A percentile compares a stretch with the other conserved stretches of the same genome.
phyloP scores from a whole-genome alignment of 495 filamentous ascomycete genomes.

The Hypoxylon fuscum region DNA sequence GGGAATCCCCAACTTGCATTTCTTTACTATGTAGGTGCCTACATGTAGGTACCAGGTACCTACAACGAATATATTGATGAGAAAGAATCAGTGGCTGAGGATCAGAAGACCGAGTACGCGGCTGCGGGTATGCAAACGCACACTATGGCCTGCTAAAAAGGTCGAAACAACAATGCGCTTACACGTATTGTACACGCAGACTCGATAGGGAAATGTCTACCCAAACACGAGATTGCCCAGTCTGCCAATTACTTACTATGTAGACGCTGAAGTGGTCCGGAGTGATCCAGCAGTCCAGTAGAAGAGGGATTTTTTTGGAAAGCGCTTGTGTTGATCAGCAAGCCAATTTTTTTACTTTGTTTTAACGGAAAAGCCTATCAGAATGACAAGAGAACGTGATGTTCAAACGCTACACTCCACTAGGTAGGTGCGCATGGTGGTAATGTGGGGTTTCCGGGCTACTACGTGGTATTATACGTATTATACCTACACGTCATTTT shows the following conservation, averaged over 20 bases:
- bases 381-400: conserved; percentile 23
- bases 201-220: conserved; percentile 4
- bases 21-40: too few species aligned
- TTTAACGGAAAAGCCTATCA: conserved; percentile 26
- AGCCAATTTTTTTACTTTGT: background rate
- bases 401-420: conserved; percentile 21
- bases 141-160: background rate
- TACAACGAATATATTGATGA: too few species aligned
- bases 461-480: background rate
- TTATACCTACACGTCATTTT: conserved; percentile 19
- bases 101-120: too few species aligned
- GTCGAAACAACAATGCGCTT: background rate
- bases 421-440: conserved; percentile 10
- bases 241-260: background rate
- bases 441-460: conserved; percentile 26
- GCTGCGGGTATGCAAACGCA: too few species aligned
- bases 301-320: background rate
- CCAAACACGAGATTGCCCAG: conserved; percentile 6
- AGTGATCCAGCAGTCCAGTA: background rate
- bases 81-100: too few species aligned
- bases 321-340: conserved; percentile 17
- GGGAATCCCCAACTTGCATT: too few species aligned
- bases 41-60: too few species aligned
- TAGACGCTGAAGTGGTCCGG: conserved; percentile 10
- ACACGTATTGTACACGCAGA: background rate